Base-by-base conservation (phyloP, 2,329 filamentous ascomycete genomes). In the Aspergillus sp. region DNA sequence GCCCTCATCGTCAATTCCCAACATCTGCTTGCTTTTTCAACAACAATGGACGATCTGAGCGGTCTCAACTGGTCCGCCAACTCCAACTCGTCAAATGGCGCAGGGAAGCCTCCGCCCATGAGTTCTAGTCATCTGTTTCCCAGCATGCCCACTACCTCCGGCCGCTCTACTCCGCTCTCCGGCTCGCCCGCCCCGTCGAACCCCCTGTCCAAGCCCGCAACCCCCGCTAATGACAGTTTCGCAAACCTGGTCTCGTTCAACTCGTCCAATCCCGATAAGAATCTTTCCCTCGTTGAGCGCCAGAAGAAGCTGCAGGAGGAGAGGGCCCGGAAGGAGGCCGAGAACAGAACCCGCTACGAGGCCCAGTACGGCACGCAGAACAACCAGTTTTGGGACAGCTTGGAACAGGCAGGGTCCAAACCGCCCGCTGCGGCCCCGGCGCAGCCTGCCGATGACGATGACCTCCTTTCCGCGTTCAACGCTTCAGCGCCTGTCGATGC, bases 261-360 rank as follows among this genome's bases (percentile, higher is more conserved):
- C 19, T 49, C 56, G 3, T 47, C 57, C 10, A 48, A 55, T 26
- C 36, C 63, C 33, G 74, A 71, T 17, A 80, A 78, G 57, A 91
- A 82, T 42, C 67, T 95, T 11, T 75, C 76, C 2, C 64, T 82
- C 6, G 63, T 74, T 34, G 76, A 80, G 49, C 71, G 75, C 32
- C 78, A 82, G 55, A 72, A 66, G 49, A 81, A 76, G 40, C 62
- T 94, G 44, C 75, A 82, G 43, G 84, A 93, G 58, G 80, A 86
- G 58, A 84, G 76, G 60, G 68, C 72, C 20, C 75, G 67, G 54
- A 83, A 89, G 55, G 82, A 86, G 39, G 80, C 80, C 37, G 80
- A 88, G 53, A 74, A 75, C 52, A 74, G 72, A 48, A 80, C 72
- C 48, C 75, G 79, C 53, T 74, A 79, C 48, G 84, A 91, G 43